Evolutionary conservation across 805 yeast species (phyloP).

Genomic region (Monosporozyma yasuniensis): DNA sequence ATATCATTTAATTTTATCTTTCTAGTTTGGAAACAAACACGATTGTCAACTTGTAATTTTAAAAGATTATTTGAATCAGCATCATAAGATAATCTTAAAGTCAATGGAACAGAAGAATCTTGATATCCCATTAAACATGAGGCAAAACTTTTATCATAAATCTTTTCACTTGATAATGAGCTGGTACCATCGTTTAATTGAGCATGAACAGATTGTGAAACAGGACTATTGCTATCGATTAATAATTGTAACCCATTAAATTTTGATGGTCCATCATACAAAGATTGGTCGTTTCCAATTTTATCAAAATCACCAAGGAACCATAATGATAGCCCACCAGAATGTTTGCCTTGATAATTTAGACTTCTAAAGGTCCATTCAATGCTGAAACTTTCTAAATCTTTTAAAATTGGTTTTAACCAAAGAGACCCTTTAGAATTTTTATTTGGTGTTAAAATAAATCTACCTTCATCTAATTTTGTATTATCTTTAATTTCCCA

Average conservation of each 20-base stretch:
- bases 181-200: constrained; percentile 52
- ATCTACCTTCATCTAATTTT: constrained; percentile 42
- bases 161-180: constrained; percentile 17
- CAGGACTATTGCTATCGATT: constrained; percentile 42
- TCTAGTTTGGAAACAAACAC: constrained; percentile 59
- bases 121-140: constrained; percentile 51
- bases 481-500: constrained; percentile 39
- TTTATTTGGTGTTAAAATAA: constrained; percentile 42
- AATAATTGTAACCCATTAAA: constrained; percentile 61
- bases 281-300: constrained; percentile 6
- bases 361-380: constrained; percentile 58
- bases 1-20: constrained; percentile 38
- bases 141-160: constrained; percentile 38
- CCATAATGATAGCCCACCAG: constrained; percentile 55
- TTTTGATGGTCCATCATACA: constrained; percentile 47
- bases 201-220: constrained; percentile 47
- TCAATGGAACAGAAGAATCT: constrained; percentile 62
- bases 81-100: constrained; percentile 54
- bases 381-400: constrained; percentile 40
- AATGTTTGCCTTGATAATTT: constrained; percentile 39
- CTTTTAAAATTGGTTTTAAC: constrained; percentile 28
- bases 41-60: constrained; percentile 64
- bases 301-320: constrained; percentile 31
- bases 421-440: constrained; percentile 39
- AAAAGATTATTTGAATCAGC: constrained; percentile 29